These are phyloP conservation scores for Cyberlindnera maclurae DNA, from an alignment of 805 yeast genomes.

Conservation along the genomic window DNA sequence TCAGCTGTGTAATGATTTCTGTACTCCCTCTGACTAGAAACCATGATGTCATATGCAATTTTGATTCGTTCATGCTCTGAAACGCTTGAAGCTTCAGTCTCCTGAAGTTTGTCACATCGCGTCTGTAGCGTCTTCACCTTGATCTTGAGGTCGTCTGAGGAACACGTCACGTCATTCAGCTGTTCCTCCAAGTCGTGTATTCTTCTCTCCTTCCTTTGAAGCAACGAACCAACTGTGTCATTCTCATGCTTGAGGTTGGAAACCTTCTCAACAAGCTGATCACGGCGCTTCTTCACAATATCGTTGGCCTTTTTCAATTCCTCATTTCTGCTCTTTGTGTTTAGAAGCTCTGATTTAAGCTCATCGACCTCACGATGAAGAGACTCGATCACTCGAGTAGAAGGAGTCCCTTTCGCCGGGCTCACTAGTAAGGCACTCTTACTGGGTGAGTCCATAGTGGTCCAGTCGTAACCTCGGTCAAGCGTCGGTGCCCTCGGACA, in stretches of 20 bases:
- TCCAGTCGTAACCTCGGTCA: too few species aligned
- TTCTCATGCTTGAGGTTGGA: slow-evolving; percentile 72
- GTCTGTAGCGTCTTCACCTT: slow-evolving; percentile 43
- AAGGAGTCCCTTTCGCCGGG: slow-evolving; percentile 8
- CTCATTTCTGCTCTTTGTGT: slow-evolving; percentile 39
- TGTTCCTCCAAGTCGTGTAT: slow-evolving; percentile 59
- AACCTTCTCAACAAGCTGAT: slow-evolving; percentile 51
- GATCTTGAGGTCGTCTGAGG: slow-evolving; percentile 41
- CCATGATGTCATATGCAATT: slow-evolving; percentile 50
- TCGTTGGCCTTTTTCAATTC: slow-evolving; percentile 48
- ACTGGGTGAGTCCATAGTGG: neutral
- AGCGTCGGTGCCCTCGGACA: neutral
- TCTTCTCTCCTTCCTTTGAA: slow-evolving; percentile 65
- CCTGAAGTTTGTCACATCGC: slow-evolving; percentile 41
- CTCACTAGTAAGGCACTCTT: neutral
- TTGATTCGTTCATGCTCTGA: slow-evolving; percentile 52
- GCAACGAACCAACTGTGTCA: slow-evolving; percentile 61
- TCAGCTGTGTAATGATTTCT: slow-evolving; percentile 41
- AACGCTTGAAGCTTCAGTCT: slow-evolving; percentile 34
- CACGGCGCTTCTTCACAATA: slow-evolving; percentile 40
- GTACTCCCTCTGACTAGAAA: slow-evolving; percentile 45
- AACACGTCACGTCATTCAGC: slow-evolving; percentile 38
- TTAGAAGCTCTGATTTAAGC: slow-evolving; percentile 34
- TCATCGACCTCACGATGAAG: slow-evolving; percentile 45
- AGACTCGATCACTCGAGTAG: slow-evolving; percentile 32